Evolutionary conservation across 371 early-diverging fungal genomes (phyloP), one percentile per base, ranked within the genome.

Genomic region (Syncephalis fuscata): DNA sequence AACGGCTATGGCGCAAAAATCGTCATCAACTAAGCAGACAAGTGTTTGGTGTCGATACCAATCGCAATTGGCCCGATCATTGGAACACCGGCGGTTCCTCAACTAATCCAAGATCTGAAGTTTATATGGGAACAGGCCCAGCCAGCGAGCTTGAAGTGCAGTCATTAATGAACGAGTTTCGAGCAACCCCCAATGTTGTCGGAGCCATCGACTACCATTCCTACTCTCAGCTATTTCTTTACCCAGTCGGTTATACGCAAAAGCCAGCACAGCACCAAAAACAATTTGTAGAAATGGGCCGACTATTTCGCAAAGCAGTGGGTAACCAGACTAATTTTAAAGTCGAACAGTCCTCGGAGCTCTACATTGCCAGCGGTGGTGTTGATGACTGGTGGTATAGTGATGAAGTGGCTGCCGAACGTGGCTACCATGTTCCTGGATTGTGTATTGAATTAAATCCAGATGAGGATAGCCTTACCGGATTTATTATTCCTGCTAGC

Each of bases 1-100:
- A 55, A 17, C 55, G 73, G 21, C 38, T 73, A 16, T 70, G 70
- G 70, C 46, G 73, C 26, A 73, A 73, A 53, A 70, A 67, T 41
- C 53, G 40, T 43, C 45, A 25, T 24, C 19, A 40, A 5, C 26
- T 44, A 27, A 45, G 23, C 23, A 46, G 52, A 20, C 45, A 46
- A 20, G 52, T 44, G 7, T 11, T 7, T 8, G 48, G 42, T 23
- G 40, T 57, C 21, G 53, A 56, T 27, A 27, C 48, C 3, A 55
- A 60, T 40, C 52, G 65, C 45, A 64, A 72, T 60, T 68, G 54
- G 52, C 61, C 59, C 10, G 54, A 46, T 21, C 57, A 60, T 45
- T 67, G 72, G 72, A 63, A 62, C 32, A 50, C 56, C 41, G 67
- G 62, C n/a, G 70, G 73, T 10, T 54, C 63, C 39, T 66, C 67